Base-by-base conservation (phyloP, 192 early-diverging fungal species). In the Rhizoclosmatium globosum region DNA sequence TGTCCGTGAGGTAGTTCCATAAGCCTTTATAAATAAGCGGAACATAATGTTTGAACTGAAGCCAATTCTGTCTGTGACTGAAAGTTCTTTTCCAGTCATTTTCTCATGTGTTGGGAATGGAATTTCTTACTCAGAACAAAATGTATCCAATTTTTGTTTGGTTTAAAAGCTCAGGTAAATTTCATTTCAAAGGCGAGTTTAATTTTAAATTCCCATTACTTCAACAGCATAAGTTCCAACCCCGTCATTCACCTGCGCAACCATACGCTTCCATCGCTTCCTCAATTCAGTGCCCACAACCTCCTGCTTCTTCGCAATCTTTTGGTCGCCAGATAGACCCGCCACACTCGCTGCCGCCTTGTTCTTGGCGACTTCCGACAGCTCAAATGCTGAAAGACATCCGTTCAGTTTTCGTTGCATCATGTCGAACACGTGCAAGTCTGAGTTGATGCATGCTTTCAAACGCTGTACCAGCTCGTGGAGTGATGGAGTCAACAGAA, bases 261-360 rank as follows among this genome's bases (percentile, higher is more conserved):
- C 77, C 77, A 78, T 78, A 21, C 77, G 77, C 77, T 78, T 78
- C 77, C 77, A 78, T 41, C 77, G 46, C 44, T 58, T n/a, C 50
- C 77, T 44, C 41, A 78, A 38, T 43, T 78, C 67, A 9, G 15
- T 17, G 11, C 74, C 74, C 21, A 47, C 39, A 23, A 62, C 57
- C 44, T 74, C 72, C 59, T 59, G 72, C 64, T 76, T 76, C 50
- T 78, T 78, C 3, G 6, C 15, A 31, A 19, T 46, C 3, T 78
- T 43, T 41, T 50, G 15, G 39, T 77, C 75, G 15, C 65, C 65
- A 38, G 47, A 23, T 4, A 62, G 31, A 13, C 60, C 60, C 21
- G 60, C 21, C 60, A 62, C 31, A 21, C 60, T 62, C 3, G 19
- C 38, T 50, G 47, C 61, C n/a, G 23, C 47, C 64, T 64, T 43